Evolutionary conservation across 2,329 filamentous ascomycete genomes (phyloP), one percentile per base, ranked within the genome.

Genomic region (Teratosphaeria zuluensis): DNA sequence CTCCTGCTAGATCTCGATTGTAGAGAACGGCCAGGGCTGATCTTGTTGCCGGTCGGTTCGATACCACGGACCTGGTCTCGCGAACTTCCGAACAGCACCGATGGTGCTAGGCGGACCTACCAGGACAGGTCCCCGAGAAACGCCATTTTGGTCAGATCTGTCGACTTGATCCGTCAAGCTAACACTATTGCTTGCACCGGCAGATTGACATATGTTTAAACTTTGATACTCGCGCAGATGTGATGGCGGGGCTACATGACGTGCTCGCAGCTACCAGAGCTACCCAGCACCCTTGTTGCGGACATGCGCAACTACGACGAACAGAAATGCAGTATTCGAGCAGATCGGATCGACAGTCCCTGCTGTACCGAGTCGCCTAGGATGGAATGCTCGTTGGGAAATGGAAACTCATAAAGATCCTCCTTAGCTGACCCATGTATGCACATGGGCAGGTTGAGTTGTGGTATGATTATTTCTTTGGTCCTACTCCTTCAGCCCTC

Each of bases 381-480:
- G 42, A 48, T 48, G n/a, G 42, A 16, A 48, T 48, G 42, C 38
- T 46, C 16, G 38, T 46, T 46, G 38, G 16, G 16, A 48, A 4
- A 19, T 35, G 51, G 30, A n/a, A 21, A 55, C 54, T 32, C 55
- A 51, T 54, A 28, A 28, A 11, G 8, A 19, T 21, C n/a, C 21
- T 54, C 24, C 24, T 52, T 8, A 38, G 14, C 54, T 42, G 6
- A 48, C 42, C 3, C n/a, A 48, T 48, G 42, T 11, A 48, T 21
- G n/a, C 42, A 48, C 19, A 24, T 48, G 42, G 42, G 16, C 42
- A 48, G 54, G 53, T 53, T 24, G 31, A 30, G 14, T 57, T 31
- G 51, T 59, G 54, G 53, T 53, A 54, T 35, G n/a, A 46, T 55
- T 48, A 51, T 46, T 51, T 55, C 24, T 19, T 32, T 33, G 54